These are phyloP conservation scores for Xanthoconium separans DNA, from an alignment of 1,284 basidiomycete species.

Conservation along the genomic window DNA sequence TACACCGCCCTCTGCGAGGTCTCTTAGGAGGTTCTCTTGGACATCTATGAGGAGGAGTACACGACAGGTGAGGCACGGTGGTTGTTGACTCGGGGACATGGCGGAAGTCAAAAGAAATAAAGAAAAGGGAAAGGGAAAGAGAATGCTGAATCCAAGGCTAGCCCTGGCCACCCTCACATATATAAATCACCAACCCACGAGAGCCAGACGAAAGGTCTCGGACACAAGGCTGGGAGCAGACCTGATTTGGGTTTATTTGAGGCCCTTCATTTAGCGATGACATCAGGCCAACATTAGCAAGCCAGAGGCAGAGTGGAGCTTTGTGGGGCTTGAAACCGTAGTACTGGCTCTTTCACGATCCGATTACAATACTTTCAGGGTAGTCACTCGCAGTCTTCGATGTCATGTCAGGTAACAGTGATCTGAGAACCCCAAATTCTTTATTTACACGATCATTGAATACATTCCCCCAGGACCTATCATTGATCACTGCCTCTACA, in stretches of 20 bases:
- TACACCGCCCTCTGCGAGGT: conserved; percentile 52
- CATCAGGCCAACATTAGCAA: conserved; percentile 14
- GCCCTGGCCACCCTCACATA: background rate
- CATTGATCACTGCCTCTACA: background rate
- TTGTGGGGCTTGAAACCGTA: too few species aligned
- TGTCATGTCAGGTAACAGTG: background rate
- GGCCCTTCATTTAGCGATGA: conserved; percentile 18
- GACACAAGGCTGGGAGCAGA: background rate
- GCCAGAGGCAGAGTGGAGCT: background rate
- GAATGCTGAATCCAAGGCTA: background rate
- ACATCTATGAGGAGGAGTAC: conserved; percentile 63
- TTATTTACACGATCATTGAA: background rate
- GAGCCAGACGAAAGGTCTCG: background rate
- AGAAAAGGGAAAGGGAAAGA: background rate
- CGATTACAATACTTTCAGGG: background rate
- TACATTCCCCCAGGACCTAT: background rate
- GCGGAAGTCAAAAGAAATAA: background rate
- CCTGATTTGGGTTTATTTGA: conserved; percentile 14
- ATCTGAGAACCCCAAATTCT: too few species aligned
- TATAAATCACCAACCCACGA: conserved; percentile 15
- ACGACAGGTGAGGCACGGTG: conserved; percentile 29
- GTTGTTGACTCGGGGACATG: conserved; percentile 26
- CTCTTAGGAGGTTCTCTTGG: conserved; percentile 50
- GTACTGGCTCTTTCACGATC: background rate
- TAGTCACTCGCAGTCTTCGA: too few species aligned